Evolutionary conservation across 768 basidiomycete species (phyloP).

Genomic region (Xerocomellus chrysenteron): DNA sequence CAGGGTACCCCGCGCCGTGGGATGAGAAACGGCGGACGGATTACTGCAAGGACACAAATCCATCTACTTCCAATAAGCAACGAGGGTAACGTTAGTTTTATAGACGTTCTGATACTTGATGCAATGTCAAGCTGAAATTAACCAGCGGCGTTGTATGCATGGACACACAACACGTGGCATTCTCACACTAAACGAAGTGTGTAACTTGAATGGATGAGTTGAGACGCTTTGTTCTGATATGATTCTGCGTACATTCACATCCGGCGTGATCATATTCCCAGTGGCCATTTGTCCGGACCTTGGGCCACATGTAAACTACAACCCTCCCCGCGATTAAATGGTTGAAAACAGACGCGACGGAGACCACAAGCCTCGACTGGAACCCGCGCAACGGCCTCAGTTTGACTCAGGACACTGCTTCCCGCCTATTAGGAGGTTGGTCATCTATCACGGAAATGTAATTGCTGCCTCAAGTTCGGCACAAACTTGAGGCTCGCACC

Average conservation of each 20-base stretch:
- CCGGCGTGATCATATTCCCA: not conserved
- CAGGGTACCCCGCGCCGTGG: not conserved
- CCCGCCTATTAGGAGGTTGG: not conserved
- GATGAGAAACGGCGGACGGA: not conserved
- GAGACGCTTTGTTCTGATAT: constrained; percentile 3
- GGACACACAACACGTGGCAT: not conserved
- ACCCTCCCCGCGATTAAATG: not conserved
- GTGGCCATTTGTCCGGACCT: too few species aligned
- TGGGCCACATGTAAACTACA: not conserved
- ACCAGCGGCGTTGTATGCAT: constrained; percentile 7
- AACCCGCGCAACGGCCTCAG: not conserved
- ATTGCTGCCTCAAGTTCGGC: not conserved
- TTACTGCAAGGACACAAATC: not conserved
- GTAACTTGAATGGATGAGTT: not conserved
- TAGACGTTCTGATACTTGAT: constrained; percentile 5
- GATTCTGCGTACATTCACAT: not conserved
- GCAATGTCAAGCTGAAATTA: constrained; percentile 8
- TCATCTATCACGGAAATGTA: not conserved
- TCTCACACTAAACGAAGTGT: not conserved
- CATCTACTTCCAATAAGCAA: not conserved
- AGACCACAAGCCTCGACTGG: not conserved
- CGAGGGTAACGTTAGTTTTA: not conserved
- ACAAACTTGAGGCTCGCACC: not conserved
- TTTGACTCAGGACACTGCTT: not conserved
- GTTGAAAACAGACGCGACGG: not conserved